phyloP scores from a whole-genome alignment of 2,329 filamentous ascomycete genomes.

The Madurella mycetomatis region DNA sequence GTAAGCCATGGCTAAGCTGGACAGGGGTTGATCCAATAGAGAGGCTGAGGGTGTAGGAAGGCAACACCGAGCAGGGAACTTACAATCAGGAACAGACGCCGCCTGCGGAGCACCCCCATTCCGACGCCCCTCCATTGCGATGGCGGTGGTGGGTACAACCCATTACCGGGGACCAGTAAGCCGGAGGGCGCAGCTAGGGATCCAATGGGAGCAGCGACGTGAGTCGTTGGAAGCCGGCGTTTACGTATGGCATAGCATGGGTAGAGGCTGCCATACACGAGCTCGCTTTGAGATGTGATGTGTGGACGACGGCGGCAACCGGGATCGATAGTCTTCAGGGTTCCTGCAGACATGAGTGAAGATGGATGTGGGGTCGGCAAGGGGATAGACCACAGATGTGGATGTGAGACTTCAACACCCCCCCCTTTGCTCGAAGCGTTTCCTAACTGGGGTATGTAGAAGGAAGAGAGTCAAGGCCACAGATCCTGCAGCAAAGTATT shows the following conservation, averaged over 20 bases:
- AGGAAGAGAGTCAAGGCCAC: background rate
- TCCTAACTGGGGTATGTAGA: no score
- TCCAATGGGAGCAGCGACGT: background rate
- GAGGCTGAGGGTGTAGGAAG: slow-evolving; percentile 5
- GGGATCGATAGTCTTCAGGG: slow-evolving; percentile 20
- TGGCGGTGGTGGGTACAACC: background rate
- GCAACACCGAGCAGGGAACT: background rate
- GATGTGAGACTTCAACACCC: background rate
- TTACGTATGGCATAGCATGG: background rate
- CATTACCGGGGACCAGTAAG: background rate
- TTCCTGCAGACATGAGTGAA: slow-evolving; percentile 4
- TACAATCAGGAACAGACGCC: background rate
- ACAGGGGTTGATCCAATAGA: background rate
- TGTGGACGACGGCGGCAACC: slow-evolving; percentile 7
- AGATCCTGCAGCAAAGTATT: slow-evolving; percentile 16
- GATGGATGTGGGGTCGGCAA: background rate
- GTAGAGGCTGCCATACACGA: background rate
- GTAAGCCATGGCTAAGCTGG: background rate
- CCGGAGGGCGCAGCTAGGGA: background rate
- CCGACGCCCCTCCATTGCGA: background rate
- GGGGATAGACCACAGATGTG: background rate
- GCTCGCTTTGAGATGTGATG: slow-evolving; percentile 3
- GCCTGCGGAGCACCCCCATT: background rate
- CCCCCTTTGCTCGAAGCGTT: no score
- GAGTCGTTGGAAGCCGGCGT: background rate